These are phyloP conservation scores for Pythium biforme DNA, from an alignment of 352 stramenopile genomes.

Conservation along the genomic window DNA sequence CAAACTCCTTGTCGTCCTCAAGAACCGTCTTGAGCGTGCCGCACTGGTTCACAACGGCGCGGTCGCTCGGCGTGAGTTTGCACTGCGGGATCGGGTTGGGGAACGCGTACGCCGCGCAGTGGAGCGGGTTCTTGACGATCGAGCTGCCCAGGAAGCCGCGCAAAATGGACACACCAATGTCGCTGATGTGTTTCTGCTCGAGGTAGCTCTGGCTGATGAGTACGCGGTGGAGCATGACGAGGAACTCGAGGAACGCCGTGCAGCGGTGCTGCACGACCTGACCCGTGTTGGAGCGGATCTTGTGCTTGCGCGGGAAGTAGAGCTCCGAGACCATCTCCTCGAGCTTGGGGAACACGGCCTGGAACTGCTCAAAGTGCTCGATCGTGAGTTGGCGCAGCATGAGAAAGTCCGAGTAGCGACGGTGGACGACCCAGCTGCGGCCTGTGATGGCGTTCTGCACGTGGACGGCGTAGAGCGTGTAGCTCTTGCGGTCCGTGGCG, in stretches of 20 bases:
- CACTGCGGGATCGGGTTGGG: conserved; percentile 31
- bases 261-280: conserved; percentile 31
- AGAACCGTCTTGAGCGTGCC: conserved; percentile 35
- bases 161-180: conserved; percentile 32
- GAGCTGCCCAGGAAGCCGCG: conserved; percentile 34
- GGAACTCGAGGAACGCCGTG: conserved; percentile 35
- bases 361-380: conserved; percentile 31
- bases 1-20: conserved; percentile 32
- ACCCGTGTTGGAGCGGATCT: conserved; percentile 30
- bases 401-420: conserved; percentile 40
- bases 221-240: conserved; percentile 31
- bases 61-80: conserved; percentile 25
- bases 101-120: conserved; percentile 27
- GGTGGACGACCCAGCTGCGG: conserved; percentile 38
- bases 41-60: conserved; percentile 32
- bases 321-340: conserved; percentile 28
- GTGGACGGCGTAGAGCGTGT: conserved; percentile 37
- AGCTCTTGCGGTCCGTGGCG: conserved; percentile 20
- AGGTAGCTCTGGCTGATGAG: conserved; percentile 34
- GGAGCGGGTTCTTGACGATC: conserved; percentile 27
- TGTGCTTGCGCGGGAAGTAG: conserved; percentile 39
- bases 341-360: conserved; percentile 29
- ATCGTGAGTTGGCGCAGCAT: conserved; percentile 27
- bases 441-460: conserved; percentile 43
- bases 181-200: conserved; percentile 31